These are phyloP conservation scores for Leccinum fibrillosum DNA, from an alignment of 768 basidiomycete species.

Conservation along the genomic window DNA sequence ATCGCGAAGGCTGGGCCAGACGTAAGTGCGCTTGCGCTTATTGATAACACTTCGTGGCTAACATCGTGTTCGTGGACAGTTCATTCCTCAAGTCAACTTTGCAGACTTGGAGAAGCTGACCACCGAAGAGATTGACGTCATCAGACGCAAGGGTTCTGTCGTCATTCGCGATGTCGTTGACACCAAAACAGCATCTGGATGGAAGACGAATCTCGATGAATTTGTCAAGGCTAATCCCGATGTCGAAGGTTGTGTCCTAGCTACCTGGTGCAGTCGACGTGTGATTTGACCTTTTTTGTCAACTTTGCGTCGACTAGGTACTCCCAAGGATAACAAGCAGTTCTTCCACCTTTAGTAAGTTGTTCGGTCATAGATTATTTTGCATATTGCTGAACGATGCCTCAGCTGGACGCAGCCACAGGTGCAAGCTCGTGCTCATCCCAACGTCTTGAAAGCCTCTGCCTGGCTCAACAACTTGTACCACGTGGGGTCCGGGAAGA, in stretches of 20 bases:
- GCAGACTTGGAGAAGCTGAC: conserved; percentile 47
- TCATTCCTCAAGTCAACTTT: conserved; percentile 62
- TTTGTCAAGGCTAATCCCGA: conserved; percentile 57
- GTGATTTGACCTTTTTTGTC: not conserved
- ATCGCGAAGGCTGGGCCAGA: conserved; percentile 48
- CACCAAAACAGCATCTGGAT: conserved; percentile 49
- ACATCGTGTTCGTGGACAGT: conserved; percentile 32
- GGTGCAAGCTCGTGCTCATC: conserved; percentile 67
- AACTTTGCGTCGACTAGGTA: conserved; percentile 32
- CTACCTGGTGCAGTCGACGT: not conserved
- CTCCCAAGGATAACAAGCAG: conserved; percentile 59
- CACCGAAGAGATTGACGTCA: conserved; percentile 42
- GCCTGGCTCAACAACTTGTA: conserved; percentile 68
- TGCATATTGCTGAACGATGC: not conserved
- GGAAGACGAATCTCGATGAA: conserved; percentile 55
- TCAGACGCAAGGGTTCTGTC: conserved; percentile 55
- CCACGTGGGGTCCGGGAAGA: conserved; percentile 37
- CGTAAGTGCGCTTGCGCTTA: conserved; percentile 31
- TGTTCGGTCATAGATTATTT: not conserved
- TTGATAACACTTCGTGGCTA: not conserved
- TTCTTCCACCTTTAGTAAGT: conserved; percentile 73
- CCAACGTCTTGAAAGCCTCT: conserved; percentile 55
- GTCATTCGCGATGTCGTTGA: conserved; percentile 62
- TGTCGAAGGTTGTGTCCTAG: conserved; percentile 42
- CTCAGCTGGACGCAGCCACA: conserved; percentile 50